phyloP scores from a whole-genome alignment of 768 basidiomycete species.

The Phylloporus rhodoxanthus region DNA sequence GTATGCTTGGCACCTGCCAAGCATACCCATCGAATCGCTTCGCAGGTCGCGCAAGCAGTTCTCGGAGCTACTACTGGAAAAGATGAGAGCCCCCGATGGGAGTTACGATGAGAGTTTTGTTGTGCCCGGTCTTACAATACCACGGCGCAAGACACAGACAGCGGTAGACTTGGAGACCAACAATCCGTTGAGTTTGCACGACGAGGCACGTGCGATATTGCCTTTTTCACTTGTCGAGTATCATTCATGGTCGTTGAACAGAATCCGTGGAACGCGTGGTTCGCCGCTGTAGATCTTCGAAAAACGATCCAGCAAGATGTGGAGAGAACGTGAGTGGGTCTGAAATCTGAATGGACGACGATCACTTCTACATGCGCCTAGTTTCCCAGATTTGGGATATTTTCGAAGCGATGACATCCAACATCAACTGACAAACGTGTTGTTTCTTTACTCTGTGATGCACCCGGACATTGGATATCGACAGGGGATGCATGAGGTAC shows the following conservation, averaged over 20 bases:
- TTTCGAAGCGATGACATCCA: constrained; percentile 77
- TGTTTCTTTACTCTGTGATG: constrained; percentile 77
- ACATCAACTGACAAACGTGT: constrained; percentile 72
- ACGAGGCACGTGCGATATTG: constrained; percentile 44
- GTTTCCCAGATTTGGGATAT: constrained; percentile 94
- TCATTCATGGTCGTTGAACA: constrained; percentile 25
- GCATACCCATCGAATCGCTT: constrained; percentile 38
- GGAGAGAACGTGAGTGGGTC: constrained; percentile 76
- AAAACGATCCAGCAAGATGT: constrained; percentile 93
- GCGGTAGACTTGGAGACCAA: constrained; percentile 56
- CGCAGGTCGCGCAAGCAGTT: constrained; percentile 52
- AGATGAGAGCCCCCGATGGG: constrained; percentile 82
- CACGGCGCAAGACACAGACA: constrained; percentile 26
- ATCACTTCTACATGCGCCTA: constrained; percentile 28
- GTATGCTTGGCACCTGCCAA: too few species aligned
- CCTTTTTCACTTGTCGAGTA: neutral
- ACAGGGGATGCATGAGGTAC: constrained; percentile 97
- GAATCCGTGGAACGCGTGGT: constrained; percentile 98
- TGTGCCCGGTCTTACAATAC: constrained; percentile 44
- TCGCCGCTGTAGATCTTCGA: constrained; percentile 79
- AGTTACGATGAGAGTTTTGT: constrained; percentile 67
- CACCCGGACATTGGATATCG: constrained; percentile 87
- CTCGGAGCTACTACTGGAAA: constrained; percentile 51
- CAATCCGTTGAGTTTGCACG: constrained; percentile 77
- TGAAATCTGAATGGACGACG: constrained; percentile 1